These are phyloP conservation scores for Cladosporium sp. DNA, from an alignment of 2,329 filamentous ascomycete species.

Conservation along the genomic window DNA sequence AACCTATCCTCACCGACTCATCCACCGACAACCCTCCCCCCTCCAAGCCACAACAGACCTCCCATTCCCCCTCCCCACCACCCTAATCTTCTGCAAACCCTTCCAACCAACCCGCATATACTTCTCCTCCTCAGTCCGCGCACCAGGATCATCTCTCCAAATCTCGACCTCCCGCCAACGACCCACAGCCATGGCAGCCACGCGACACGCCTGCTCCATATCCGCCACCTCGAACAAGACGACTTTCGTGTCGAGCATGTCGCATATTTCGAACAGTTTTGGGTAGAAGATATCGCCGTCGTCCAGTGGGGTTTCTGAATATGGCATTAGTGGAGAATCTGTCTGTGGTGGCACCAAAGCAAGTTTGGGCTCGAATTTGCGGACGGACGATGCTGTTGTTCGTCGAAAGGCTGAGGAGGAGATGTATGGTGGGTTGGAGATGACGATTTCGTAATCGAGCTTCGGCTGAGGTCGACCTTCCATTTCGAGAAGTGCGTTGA, in stretches of 20 bases:
- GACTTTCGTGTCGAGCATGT: conserved; percentile 47
- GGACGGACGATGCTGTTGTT: conserved; percentile 68
- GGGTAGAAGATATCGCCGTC: conserved; percentile 62
- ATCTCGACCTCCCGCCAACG: conserved; percentile 53
- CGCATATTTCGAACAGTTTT: conserved; percentile 56
- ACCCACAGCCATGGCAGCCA: conserved; percentile 45
- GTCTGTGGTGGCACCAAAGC: conserved; percentile 67
- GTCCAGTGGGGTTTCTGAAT: conserved; percentile 24
- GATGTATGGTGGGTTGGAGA: conserved; percentile 91
- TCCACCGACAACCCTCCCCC: conserved; percentile 17
- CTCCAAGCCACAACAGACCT: conserved; percentile 43
- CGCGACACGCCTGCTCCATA: conserved; percentile 61
- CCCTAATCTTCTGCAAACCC: conserved; percentile 19
- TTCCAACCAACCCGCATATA: conserved; percentile 24
- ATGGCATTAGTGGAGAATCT: neutral
- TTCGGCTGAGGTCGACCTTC: neutral
- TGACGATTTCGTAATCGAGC: conserved; percentile 56
- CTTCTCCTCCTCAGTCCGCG: conserved; percentile 37
- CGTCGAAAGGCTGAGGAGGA: conserved; percentile 59
- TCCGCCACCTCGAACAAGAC: conserved; percentile 71
- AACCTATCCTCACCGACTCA: conserved; percentile 6
- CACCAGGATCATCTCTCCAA: conserved; percentile 66
- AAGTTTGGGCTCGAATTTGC: conserved; percentile 72
- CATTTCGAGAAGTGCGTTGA: neutral
- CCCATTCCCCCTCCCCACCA: conserved; percentile 39